phyloP scores from a whole-genome alignment of 2,329 filamentous ascomycete species.

The Chalaropsis ovoidea region DNA sequence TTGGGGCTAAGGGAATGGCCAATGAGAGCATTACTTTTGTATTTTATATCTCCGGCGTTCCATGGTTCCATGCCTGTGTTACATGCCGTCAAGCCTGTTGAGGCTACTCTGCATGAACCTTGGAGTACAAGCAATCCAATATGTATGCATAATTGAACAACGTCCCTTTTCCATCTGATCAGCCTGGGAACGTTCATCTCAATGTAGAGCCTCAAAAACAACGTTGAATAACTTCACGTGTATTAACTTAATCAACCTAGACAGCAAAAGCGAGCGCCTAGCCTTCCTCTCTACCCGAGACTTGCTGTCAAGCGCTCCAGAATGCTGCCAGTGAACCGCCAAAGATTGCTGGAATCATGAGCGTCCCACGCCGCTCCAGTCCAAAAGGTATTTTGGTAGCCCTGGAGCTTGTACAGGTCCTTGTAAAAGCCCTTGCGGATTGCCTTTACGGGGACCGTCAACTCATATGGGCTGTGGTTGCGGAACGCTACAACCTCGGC shows the following conservation, averaged over 20 bases:
- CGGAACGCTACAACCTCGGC: constrained; percentile 31
- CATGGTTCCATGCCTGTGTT: neutral
- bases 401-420: constrained; percentile 32
- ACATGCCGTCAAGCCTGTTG: neutral
- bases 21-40: neutral
- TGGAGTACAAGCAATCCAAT: too few relatives aligned
- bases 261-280: neutral
- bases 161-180: too few relatives aligned
- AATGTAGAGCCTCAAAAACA: too few relatives aligned
- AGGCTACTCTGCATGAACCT: neutral
- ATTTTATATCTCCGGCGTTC: neutral
- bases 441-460: constrained; percentile 29
- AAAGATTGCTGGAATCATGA: constrained; percentile 28
- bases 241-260: too few relatives aligned
- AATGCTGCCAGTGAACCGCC: constrained; percentile 28
- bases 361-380: constrained; percentile 30
- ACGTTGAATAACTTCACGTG: too few relatives aligned
- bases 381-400: constrained; percentile 33
- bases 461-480: constrained; percentile 30
- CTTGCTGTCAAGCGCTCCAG: neutral
- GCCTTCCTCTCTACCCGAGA: neutral
- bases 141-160: too few relatives aligned
- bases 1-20: neutral
- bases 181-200: too few relatives aligned
- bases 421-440: constrained; percentile 32